phyloP scores from a whole-genome alignment of 2,329 filamentous ascomycete species.

The Diaporthe sp. region DNA sequence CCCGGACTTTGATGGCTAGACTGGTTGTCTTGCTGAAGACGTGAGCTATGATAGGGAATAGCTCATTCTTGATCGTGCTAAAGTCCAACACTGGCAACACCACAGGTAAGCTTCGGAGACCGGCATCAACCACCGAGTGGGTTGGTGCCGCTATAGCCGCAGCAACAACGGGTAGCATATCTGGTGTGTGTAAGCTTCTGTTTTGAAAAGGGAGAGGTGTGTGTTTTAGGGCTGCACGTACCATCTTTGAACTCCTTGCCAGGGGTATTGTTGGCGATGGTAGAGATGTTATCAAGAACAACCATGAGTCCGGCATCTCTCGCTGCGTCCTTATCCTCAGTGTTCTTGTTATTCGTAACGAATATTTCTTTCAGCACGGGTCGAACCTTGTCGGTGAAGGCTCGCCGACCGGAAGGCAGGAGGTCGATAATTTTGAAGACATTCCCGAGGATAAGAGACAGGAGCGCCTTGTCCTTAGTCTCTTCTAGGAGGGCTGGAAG shows the following conservation, averaged over 20 bases:
- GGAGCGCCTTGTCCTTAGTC: slow-evolving; percentile 89
- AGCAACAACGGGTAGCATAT: slow-evolving; percentile 88
- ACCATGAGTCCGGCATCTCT: slow-evolving; percentile 94
- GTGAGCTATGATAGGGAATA: slow-evolving; percentile 90
- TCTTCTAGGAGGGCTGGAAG: slow-evolving; percentile 91
- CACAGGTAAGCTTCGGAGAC: slow-evolving; percentile 80
- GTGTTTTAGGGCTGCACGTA: slow-evolving; percentile 53
- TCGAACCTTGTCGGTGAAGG: slow-evolving; percentile 89
- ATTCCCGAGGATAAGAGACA: slow-evolving; percentile 89
- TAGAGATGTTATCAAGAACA: slow-evolving; percentile 83
- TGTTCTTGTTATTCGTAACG: slow-evolving; percentile 68
- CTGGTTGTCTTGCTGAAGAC: slow-evolving; percentile 96
- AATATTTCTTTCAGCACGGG: slow-evolving; percentile 88
- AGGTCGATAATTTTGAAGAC: slow-evolving; percentile 89
- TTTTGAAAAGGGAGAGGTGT: neutral
- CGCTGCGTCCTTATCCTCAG: slow-evolving; percentile 81
- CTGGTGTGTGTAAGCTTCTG: slow-evolving; percentile 56
- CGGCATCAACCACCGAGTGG: slow-evolving; percentile 88
- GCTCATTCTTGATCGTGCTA: slow-evolving; percentile 94
- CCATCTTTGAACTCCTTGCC: slow-evolving; percentile 96
- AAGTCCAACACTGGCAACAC: slow-evolving; percentile 94
- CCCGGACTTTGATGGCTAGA: slow-evolving; percentile 93
- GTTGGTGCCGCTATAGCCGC: slow-evolving; percentile 89
- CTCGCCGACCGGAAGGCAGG: slow-evolving; percentile 80
- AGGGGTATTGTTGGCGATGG: slow-evolving; percentile 83